phyloP scores from a whole-genome alignment of 208 protist genomes.

The Trypanosoma vivax region DNA sequence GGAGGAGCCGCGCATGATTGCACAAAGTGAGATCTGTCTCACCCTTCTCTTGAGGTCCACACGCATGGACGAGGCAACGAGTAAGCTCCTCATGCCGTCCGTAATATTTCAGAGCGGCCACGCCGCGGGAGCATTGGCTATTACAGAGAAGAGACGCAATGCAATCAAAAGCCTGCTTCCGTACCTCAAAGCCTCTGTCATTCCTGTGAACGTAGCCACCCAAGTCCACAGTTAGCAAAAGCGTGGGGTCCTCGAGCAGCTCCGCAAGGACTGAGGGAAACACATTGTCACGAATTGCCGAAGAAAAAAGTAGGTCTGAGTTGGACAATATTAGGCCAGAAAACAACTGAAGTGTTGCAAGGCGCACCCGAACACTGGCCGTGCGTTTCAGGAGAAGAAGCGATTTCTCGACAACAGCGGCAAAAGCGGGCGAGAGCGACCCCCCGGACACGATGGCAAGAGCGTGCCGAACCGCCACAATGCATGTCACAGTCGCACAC shows the following conservation, averaged over 20 bases:
- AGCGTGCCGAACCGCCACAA: too few species aligned
- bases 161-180: conserved; percentile 93
- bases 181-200: conserved; percentile 90
- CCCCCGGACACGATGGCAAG: too few species aligned
- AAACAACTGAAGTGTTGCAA: conserved; percentile 33
- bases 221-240: conserved; percentile 73
- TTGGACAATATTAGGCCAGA: conserved; percentile 21
- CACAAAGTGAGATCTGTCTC: conserved; percentile 44
- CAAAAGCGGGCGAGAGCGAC: neutral
- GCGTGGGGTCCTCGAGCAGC: conserved; percentile 26
- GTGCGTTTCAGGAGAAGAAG: conserved; percentile 14
- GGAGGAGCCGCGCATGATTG: conserved; percentile 31
- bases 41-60: conserved; percentile 25
- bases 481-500: neutral
- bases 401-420: neutral
- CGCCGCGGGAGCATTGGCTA: conserved; percentile 13
- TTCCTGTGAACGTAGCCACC: conserved; percentile 92
- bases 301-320: conserved; percentile 32
- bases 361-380: conserved; percentile 17
- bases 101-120: conserved; percentile 42
- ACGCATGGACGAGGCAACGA: conserved; percentile 34
- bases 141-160: conserved; percentile 80
- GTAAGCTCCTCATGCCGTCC: conserved; percentile 26
- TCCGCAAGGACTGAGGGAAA: conserved; percentile 26
- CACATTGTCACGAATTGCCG: conserved; percentile 18